Evolutionary conservation across 78 protist genomes (phyloP), one percentile per base, ranked within the genome.

Genomic region (Dictyostelium intermedium): DNA sequence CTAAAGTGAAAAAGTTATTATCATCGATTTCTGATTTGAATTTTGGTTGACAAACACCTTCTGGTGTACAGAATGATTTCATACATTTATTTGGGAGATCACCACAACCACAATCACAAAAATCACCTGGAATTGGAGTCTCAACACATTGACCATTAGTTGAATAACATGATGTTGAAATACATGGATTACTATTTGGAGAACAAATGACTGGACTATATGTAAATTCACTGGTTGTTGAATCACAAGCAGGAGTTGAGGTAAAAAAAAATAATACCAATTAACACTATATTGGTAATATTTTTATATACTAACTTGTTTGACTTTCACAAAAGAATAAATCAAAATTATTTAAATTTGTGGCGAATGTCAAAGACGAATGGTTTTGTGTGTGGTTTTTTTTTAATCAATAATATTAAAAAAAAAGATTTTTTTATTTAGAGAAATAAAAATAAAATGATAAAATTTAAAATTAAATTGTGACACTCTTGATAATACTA

Each of bases 321-420:
- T 82, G 60, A 39, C 95, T 20, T 45, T 87, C 93, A 30, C 93
- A 87, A 79, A 79, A 87, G 74, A 69, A 87, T 37, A 87, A 87
- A n/a, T 79, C 85, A 30, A 93, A 93, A 32, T 61, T 8, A 72
- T 93, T n/a, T n/a, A n/a, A n/a, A n/a, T n/a, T n/a, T n/a, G n/a
- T n/a, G n/a, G n/a, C n/a, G n/a, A n/a, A n/a, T n/a, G n/a, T n/a
- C n/a, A n/a, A n/a, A n/a, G n/a, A n/a, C n/a, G n/a, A n/a, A n/a
- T n/a, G n/a, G n/a, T n/a, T n/a, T n/a, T n/a, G n/a, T n/a, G n/a
- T n/a, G n/a, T n/a, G n/a, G n/a, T n/a, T n/a, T n/a, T n/a, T n/a
- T n/a, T n/a, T n/a, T n/a, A n/a, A n/a, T n/a, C n/a, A n/a, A n/a
- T n/a, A n/a, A n/a, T n/a, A n/a, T n/a, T n/a, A n/a, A n/a, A n/a